These are phyloP conservation scores for Fusarium incarnatum DNA, from an alignment of 2,329 filamentous ascomycete species.

Conservation along the genomic window DNA sequence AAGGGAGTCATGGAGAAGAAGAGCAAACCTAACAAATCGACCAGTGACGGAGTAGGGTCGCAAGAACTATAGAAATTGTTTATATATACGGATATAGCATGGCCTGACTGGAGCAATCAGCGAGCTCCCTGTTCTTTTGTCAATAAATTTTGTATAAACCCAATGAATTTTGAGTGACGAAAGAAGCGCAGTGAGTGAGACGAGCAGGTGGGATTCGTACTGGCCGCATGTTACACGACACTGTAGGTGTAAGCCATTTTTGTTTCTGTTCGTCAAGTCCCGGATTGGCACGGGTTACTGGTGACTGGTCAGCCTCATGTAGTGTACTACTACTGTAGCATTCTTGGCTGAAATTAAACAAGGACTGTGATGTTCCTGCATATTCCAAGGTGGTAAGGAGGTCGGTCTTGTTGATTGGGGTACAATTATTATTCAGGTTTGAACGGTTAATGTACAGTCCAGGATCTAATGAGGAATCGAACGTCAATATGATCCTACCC, in stretches of 20 bases:
- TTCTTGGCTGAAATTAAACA: conserved; percentile 8
- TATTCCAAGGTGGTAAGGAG: not conserved
- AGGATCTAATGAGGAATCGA: not conserved
- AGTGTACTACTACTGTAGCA: not conserved
- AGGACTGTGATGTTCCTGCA: conserved; percentile 29
- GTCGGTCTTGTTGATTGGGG: not conserved
- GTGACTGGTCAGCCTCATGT: conserved; percentile 24
- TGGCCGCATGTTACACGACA: not conserved
- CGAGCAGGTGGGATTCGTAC: not conserved
- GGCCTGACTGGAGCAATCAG: conserved; percentile 38
- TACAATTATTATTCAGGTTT: not conserved
- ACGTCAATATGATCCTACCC: not conserved
- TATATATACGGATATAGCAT: conserved; percentile 40
- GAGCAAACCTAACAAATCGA: conserved; percentile 22
- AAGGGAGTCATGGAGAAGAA: conserved; percentile 75
- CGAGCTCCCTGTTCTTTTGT: conserved; percentile 46
- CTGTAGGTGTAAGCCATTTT: not conserved
- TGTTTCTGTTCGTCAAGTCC: not conserved
- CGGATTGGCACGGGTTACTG: not conserved
- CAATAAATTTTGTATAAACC: conserved; percentile 15
- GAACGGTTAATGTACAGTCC: no score
- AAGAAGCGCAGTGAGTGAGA: not conserved
- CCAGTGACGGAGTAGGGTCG: conserved; percentile 25
- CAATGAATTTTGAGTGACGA: not conserved
- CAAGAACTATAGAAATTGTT: conserved; percentile 40